Evolutionary conservation across 495 filamentous ascomycete species (phyloP), one percentile per base, ranked within the genome.

Genomic region (Penicillium fimorum): DNA sequence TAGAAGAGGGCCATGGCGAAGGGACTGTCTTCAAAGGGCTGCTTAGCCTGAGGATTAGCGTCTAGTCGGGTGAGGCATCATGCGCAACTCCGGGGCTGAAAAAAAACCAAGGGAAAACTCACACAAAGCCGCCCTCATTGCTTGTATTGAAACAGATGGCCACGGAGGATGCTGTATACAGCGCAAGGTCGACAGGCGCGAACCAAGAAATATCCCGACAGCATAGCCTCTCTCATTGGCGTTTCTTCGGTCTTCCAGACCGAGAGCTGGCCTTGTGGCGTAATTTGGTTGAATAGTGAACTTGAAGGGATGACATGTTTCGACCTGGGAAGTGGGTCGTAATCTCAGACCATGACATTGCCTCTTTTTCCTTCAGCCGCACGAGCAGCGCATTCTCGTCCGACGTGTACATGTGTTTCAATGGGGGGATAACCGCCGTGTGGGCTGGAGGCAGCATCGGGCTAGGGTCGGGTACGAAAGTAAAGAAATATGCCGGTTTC

Each of bases 211-310:
- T 24, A 50, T 18, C 2, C 54, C 33, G 13, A 57, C 10, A 44
- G 22, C 4, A 44, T 27, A 44, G 22, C 22, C 42, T 44, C 42
- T 48, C 47, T 57, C 40, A 57, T 50, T 57, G 2, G 47, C 55
- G 47, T 51, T 13, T 51, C 20, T 3, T 57, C 25, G 37, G 38
- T 44, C 8, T 57, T 37, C 47, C 47, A 57, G 47, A 51, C 55
- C 55, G 47, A 51, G 45, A 50, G 15, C 33, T 56, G 45, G 55
- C 40, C 55, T 51, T 57, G 18, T 45, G 30, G 47, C 55, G 55
- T 50, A 59, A 59, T 49, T 59, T 59, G 47, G 51, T 59, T 32
- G 47, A 59, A 55, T 59, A 59, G 30, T 59, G 51, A 5, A 59
- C 57, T 49, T 59, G 20, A 38, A 59, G 52, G 15, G 44, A 55